A percentile compares a stretch with the other conserved stretches of the same genome.
phyloP scores from a whole-genome alignment of 257 asterid species.

The Fraxinus pennsylvanica region DNA sequence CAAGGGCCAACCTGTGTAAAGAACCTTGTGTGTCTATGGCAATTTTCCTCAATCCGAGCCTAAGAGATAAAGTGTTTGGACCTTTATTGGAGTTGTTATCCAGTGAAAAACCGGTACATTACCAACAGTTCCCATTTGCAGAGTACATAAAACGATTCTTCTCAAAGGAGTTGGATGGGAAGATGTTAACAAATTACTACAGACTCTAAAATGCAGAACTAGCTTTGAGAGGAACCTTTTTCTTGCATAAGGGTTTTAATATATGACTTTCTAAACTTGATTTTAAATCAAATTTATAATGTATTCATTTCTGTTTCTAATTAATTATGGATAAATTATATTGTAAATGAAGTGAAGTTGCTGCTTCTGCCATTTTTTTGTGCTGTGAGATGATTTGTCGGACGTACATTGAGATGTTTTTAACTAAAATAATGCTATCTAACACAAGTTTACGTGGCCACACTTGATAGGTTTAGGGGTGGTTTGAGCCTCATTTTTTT shows the following conservation, averaged over 20 bases:
- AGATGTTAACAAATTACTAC: conserved; percentile 41
- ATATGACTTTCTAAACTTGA: not conserved
- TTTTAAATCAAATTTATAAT: not conserved
- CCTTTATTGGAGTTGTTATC: conserved; percentile 39
- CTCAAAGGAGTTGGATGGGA: conserved; percentile 53
- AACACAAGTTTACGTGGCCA: no score
- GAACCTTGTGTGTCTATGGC: conserved; percentile 46
- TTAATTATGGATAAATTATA: not conserved
- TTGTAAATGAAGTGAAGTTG: not conserved
- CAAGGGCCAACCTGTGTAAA: conserved; percentile 31
- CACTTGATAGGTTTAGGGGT: no score
- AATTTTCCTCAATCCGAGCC: conserved; percentile 43
- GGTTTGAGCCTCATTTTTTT: no score
- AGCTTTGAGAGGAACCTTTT: not conserved
- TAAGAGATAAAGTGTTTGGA: conserved; percentile 35
- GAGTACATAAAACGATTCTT: conserved; percentile 42
- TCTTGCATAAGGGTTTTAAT: not conserved
- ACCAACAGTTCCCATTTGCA: conserved; percentile 28
- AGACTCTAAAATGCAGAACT: conserved; percentile 30
- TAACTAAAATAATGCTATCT: no score
- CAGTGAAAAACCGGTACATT: conserved; percentile 37
- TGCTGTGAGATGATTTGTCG: no score
- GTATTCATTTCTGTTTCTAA: not conserved
- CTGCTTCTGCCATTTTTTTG: not conserved
- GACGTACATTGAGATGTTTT: not conserved